Base-by-base conservation (phyloP, 345 rosid genomes). In the Brassica nigra region DNA sequence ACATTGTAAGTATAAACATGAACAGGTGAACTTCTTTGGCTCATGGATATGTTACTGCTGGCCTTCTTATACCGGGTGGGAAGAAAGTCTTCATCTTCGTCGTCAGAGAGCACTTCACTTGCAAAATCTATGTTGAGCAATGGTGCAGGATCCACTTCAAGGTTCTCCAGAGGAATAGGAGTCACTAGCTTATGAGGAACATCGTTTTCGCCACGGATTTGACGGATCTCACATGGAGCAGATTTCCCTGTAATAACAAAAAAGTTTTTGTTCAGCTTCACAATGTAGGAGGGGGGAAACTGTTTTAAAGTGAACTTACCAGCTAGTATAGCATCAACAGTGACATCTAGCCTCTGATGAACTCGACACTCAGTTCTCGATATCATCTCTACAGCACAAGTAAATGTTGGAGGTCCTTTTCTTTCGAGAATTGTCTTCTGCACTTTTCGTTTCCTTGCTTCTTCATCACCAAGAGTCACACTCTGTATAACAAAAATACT, bases 391-490 rank as follows among this genome's bases (percentile, higher is more conserved):
- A 92, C 92, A 4, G 97, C 97, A 81, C 97, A 95, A 36, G 91
- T 86, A 77, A 94, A 94, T 18, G 98, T 80, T 2, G 97, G 84
- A 33, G 97, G 92, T 54, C 97, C 97, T 85, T 92, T 91, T 76
- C 99, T 85, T 86, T 95, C 97, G 34, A 95, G 97, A 88, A 91
- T 91, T 27, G 97, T 92, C 89, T 92, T 92, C 86, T 92, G 98
- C 74, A 91, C 94, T 86, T 91, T 95, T 87, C 97, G 88, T 81
- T 88, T 90, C 88, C 83, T 87, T 76, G 99, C 99, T 83, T 88
- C 95, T 74, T 92, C 97, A 55, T 95, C 97, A 58, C 97, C 99
- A 68, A 92, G 95, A 67, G 97, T 94, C 82, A 94, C 98, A 82
- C 97, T 92, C 97, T 94, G 86, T 9, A 29, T 66, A 29, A 28